A percentile compares a stretch with the other conserved stretches of the same genome.
These are phyloP conservation scores for Trichophyton simii DNA, from an alignment of 2,329 filamentous ascomycete genomes.

Conservation along the genomic window DNA sequence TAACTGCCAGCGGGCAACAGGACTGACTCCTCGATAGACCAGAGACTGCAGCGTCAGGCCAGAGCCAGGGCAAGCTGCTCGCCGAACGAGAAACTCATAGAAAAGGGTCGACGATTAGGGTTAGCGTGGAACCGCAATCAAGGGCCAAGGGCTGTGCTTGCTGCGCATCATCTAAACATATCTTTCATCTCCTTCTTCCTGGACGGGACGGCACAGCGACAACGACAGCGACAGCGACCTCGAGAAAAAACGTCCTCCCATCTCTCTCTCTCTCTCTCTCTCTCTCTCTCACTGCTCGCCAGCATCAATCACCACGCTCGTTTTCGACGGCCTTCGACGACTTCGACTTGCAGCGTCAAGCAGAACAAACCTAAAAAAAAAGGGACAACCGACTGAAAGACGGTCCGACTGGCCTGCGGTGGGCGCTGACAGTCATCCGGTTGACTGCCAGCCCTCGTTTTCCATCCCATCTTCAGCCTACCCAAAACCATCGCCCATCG, in stretches of 20 bases:
- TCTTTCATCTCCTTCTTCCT: slow-evolving; percentile 18
- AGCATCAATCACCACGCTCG: slow-evolving; percentile 10
- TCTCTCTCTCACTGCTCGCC: no score
- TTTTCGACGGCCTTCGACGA: background rate
- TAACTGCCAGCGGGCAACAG: background rate
- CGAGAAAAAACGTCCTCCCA: no score
- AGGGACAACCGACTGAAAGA: no score
- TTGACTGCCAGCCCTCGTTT: slow-evolving; percentile 9
- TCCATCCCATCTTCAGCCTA: background rate
- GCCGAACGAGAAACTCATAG: no score
- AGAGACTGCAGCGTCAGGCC: background rate
- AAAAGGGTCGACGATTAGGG: background rate
- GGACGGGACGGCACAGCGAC: background rate
- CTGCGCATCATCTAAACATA: slow-evolving; percentile 4
- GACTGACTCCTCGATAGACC: no score
- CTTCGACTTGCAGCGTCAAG: slow-evolving; percentile 12
- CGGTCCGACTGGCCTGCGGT: background rate
- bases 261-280: no score
- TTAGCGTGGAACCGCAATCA: slow-evolving; percentile 3
- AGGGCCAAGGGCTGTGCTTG: slow-evolving; percentile 4
- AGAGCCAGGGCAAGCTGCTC: no score
- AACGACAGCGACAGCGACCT: no score
- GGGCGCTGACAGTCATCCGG: slow-evolving; percentile 11
- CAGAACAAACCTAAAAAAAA: no score
- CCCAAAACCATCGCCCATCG: no score